phyloP scores from a whole-genome alignment of 78 protist genomes.

The Isochrysis galbana region DNA sequence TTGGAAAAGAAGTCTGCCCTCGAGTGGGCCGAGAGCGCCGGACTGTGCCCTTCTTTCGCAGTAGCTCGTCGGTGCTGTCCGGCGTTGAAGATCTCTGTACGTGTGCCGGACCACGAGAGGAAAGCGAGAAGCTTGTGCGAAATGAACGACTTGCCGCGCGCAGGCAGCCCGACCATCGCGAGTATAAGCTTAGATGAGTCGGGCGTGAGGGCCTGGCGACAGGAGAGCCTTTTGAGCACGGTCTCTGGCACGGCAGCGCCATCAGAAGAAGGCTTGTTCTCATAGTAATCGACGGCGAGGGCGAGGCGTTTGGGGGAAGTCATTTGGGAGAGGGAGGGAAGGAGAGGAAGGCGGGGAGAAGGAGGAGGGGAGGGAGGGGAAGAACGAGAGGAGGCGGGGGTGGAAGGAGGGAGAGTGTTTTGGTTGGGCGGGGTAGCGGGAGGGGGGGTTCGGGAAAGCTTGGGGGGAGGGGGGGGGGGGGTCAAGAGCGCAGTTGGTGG shows the following conservation, averaged over 20 bases:
- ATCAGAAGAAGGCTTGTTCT: background rate
- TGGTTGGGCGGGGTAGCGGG: no score
- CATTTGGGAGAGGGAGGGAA: no score
- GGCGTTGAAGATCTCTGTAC: slow-evolving; percentile 49
- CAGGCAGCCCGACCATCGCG: slow-evolving; percentile 78
- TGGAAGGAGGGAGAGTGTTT: no score
- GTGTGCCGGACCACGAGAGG: slow-evolving; percentile 52
- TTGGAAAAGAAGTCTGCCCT: slow-evolving; percentile 39
- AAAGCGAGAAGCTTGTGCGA: slow-evolving; percentile 23
- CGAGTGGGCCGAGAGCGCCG: background rate
- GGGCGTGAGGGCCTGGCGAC: background rate
- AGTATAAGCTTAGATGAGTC: slow-evolving; percentile 20
- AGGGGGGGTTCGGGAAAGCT: no score
- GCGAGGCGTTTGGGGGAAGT: no score
- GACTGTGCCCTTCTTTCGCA: background rate
- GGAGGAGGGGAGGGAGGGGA: no score
- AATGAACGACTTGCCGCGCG: slow-evolving; percentile 70
- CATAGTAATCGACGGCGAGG: slow-evolving; percentile 2
- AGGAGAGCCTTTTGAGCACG: background rate
- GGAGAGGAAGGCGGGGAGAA: no score
- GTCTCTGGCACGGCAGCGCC: background rate
- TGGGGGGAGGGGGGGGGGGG: no score
- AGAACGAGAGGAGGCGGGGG: no score
- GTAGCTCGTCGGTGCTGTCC: slow-evolving; percentile 46
- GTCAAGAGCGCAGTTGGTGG: no score